Evolutionary conservation across 2,329 filamentous ascomycete genomes (phyloP).

Genomic region (Monosporascus sp.): DNA sequence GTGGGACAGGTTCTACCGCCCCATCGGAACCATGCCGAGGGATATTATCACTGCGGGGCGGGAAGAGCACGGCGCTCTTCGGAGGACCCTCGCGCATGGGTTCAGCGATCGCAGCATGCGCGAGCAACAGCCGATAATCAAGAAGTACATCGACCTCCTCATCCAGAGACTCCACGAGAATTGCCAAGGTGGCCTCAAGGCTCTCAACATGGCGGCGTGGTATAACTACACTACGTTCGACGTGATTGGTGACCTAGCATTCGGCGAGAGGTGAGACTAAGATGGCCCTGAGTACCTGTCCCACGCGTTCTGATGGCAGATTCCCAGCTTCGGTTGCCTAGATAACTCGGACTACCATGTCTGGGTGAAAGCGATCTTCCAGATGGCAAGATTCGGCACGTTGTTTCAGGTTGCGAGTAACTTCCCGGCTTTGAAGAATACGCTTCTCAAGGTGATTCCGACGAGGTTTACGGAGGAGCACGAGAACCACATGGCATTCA

Average conservation of each 20-base stretch:
- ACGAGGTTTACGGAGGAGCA: background rate
- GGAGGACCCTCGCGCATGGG: slow-evolving; percentile 18
- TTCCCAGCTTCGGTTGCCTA: slow-evolving; percentile 10
- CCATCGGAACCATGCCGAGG: slow-evolving; percentile 16
- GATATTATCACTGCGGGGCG: slow-evolving; percentile 24
- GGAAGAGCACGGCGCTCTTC: slow-evolving; percentile 24
- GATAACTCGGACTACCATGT: slow-evolving; percentile 6
- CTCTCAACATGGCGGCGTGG: slow-evolving; percentile 8
- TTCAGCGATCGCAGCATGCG: slow-evolving; percentile 15
- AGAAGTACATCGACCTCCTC: slow-evolving; percentile 14
- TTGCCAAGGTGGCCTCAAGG: background rate
- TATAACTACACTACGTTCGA: slow-evolving; percentile 17
- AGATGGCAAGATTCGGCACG: background rate
- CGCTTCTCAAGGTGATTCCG: background rate
- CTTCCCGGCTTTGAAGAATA: background rate
- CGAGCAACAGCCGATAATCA: slow-evolving; percentile 16
- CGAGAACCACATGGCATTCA: background rate
- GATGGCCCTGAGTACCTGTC: background rate
- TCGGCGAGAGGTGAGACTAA: slow-evolving; percentile 5
- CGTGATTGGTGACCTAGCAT: slow-evolving; percentile 15
- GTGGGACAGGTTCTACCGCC: slow-evolving; percentile 17
- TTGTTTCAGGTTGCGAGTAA: background rate
- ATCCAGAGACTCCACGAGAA: slow-evolving; percentile 6
- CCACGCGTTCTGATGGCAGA: background rate
- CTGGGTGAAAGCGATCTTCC: slow-evolving; percentile 13